These are phyloP conservation scores for Adenanthera pavonina DNA, from an alignment of 306 rosid species.

Conservation along the genomic window DNA sequence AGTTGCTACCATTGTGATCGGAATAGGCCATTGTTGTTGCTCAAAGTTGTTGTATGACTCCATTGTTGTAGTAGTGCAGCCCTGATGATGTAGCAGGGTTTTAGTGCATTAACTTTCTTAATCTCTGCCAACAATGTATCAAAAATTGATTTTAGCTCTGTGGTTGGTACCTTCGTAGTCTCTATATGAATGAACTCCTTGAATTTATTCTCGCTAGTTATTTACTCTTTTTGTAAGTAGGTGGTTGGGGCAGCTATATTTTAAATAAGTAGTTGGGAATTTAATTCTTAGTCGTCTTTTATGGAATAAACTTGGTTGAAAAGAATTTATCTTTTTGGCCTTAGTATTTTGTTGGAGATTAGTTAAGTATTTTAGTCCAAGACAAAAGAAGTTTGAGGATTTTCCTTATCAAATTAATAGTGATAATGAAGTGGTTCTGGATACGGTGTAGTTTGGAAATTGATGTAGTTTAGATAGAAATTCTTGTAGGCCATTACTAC, in stretches of 20 bases:
- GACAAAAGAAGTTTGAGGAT: too few species aligned
- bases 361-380: too few species aligned
- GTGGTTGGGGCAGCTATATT: too few species aligned
- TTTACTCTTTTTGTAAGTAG: too few species aligned
- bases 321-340: too few species aligned
- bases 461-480: background rate
- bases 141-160: conserved; percentile 35
- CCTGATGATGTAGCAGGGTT: conserved; percentile 48
- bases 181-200: background rate
- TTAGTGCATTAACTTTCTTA: conserved; percentile 46
- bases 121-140: conserved; percentile 39
- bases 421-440: too few species aligned
- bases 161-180: conserved; percentile 19
- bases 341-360: too few species aligned
- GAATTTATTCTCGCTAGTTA: background rate
- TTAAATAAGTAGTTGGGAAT: too few species aligned
- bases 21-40: conserved; percentile 53
- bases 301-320: too few species aligned
- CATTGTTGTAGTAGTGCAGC: conserved; percentile 42
- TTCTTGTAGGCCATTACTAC: background rate
- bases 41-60: conserved; percentile 44
- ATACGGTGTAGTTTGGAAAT: background rate
- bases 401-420: background rate
- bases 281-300: too few species aligned
- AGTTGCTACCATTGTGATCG: conserved; percentile 34